phyloP scores from a whole-genome alignment of 2,329 filamentous ascomycete genomes.

The Colletotrichum kahawae region DNA sequence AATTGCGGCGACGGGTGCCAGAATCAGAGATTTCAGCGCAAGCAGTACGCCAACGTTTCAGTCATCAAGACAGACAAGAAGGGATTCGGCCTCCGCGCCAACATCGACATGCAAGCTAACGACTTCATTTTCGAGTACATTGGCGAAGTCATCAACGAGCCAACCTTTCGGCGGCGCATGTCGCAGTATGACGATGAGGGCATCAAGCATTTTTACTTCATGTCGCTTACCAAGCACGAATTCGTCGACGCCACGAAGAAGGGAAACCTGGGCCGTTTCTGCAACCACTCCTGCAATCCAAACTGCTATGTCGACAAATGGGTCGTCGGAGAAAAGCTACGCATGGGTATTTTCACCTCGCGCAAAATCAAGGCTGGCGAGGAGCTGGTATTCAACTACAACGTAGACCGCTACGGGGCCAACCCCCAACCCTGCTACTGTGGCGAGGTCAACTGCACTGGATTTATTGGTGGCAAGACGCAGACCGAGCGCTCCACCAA shows the following conservation, averaged over 20 bases:
- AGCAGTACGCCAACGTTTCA: slow-evolving; percentile 86
- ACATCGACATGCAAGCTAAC: slow-evolving; percentile 76
- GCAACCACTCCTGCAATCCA: slow-evolving; percentile 98
- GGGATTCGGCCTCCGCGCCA: slow-evolving; percentile 87
- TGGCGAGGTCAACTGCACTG: slow-evolving; percentile 90
- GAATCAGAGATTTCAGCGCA: slow-evolving; percentile 93
- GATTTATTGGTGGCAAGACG: slow-evolving; percentile 96
- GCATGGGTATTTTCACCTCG: slow-evolving; percentile 98
- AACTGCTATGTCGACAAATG: slow-evolving; percentile 99
- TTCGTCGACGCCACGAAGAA: slow-evolving; percentile 98
- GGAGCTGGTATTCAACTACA: slow-evolving; percentile 99
- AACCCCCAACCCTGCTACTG: slow-evolving; percentile 98
- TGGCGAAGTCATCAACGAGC: slow-evolving; percentile 95
- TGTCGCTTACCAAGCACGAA: slow-evolving; percentile 95
- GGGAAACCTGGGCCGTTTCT: slow-evolving; percentile 94
- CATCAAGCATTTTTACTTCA: slow-evolving; percentile 99
- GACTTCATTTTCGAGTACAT: slow-evolving; percentile 99
- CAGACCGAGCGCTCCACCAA: slow-evolving; percentile 96
- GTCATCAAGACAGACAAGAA: slow-evolving; percentile 99
- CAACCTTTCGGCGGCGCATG: slow-evolving; percentile 87
- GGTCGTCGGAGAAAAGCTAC: slow-evolving; percentile 95
- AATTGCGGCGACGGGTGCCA: slow-evolving; percentile 88
- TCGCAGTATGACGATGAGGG: slow-evolving; percentile 92
- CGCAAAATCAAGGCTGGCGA: slow-evolving; percentile 86
- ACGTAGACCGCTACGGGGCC: slow-evolving; percentile 96